Base-by-base conservation (phyloP, 176 grass and related monocot species). In the Oryza coarctata region DNA sequence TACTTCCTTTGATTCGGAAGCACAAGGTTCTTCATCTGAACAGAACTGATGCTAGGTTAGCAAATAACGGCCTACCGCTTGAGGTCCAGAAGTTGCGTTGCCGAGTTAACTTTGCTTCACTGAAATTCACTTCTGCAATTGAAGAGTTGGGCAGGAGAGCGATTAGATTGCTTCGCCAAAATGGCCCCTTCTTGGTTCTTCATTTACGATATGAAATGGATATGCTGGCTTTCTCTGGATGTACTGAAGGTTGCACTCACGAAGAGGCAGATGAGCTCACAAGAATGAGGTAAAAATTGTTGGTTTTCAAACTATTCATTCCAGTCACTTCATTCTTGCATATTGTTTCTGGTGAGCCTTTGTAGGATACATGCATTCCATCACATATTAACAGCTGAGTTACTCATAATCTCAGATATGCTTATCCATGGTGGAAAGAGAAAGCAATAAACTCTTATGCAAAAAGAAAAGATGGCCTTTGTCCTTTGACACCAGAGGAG, bases 121-220 rank as follows among this genome's bases (percentile, higher is more conserved):
- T 94, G 27, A 87, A 78, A 63, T 94, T 94, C 67, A 94, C 92
- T 17, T 47, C 87, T 35, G 84, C 88, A 77, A 94, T 94, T 85
- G 84, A 92, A 85, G 87, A 88, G 58, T 77, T 92, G 61, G 89
- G 89, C 9, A 89, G 74, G 78, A 52, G 64, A 41, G 85, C 90
- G 30, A 86, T 92, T 35, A 87, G 27, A 83, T 88, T 92, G 41
- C 87, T 94, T 32, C 72, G 55, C 10, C 55, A 83, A 64, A 85
- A 86, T 73, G 92, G 89, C 9, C 92, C 92, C 40, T 94, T 89
- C 79, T 75, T 94, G 73, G 92, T 94, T 35, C 84, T 94, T 39
- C 92, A 94, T 76, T 86, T 94, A 80, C 82, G 92, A 39, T 94
- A 92, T 72, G 92, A 94, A 86, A 94, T 92, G 92, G 92, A 94